Evolutionary conservation across 2,329 filamentous ascomycete species (phyloP).

Genomic region (Aspergillus japonicus): DNA sequence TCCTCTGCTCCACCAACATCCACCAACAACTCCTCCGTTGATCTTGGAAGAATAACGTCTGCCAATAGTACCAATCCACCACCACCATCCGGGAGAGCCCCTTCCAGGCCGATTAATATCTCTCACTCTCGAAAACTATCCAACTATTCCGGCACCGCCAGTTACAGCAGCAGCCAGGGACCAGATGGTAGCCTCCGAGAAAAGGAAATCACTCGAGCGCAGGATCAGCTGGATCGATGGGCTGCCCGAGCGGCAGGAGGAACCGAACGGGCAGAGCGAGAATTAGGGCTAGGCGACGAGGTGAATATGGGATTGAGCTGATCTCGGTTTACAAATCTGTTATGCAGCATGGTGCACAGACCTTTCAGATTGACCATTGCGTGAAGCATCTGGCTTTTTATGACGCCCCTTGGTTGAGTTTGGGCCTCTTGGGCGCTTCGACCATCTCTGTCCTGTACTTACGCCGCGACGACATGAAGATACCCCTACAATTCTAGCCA

Average conservation of each 20-base stretch:
- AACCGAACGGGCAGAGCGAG: constrained; percentile 52
- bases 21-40: constrained; percentile 23
- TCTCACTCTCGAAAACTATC: constrained; percentile 29
- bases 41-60: constrained; percentile 25
- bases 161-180: constrained; percentile 18
- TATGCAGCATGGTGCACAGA: background rate
- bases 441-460: background rate
- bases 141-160: constrained; percentile 22
- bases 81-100: constrained; percentile 15
- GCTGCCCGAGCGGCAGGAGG: constrained; percentile 54
- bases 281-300: constrained; percentile 81
- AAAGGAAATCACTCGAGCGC: constrained; percentile 38
- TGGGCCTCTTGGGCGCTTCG: background rate
- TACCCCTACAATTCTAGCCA: background rate
- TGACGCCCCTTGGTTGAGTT: background rate
- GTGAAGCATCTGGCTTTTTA: background rate
- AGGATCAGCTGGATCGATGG: constrained; percentile 53
- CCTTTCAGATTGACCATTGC: constrained; percentile 1
- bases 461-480: constrained; percentile 5
- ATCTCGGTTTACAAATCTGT: constrained; percentile 15
- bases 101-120: constrained; percentile 34
- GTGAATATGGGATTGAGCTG: constrained; percentile 78
- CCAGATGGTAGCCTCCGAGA: constrained; percentile 36
- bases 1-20: constrained; percentile 21
- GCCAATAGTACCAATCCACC: constrained; percentile 16